Conservation (phyloP, 495 filamentous ascomycete genomes). For the Staphylotrichum longicolle region DNA sequence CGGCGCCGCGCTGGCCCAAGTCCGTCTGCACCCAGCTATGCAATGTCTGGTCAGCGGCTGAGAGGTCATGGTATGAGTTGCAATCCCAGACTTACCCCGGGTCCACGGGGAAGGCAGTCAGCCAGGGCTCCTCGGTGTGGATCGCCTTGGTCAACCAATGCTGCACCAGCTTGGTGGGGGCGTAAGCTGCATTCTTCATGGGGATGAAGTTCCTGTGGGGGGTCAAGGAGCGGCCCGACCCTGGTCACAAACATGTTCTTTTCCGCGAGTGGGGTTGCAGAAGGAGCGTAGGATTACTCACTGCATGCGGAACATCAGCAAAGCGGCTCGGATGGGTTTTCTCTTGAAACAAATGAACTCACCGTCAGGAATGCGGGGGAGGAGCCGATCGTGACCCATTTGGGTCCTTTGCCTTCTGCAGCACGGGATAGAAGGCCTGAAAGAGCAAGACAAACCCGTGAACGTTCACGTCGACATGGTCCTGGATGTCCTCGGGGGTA, state of each 20-base stretch:
- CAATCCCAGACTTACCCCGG: slow-evolving; percentile 14
- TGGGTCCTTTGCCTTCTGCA: slow-evolving; percentile 6
- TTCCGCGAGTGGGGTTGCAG: too few relatives aligned
- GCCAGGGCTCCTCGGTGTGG: slow-evolving; percentile 37
- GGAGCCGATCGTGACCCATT: slow-evolving; percentile 18
- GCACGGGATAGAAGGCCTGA: slow-evolving; percentile 15
- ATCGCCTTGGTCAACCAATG: slow-evolving; percentile 43
- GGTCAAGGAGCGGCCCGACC: neutral
- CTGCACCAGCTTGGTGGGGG: slow-evolving; percentile 37
- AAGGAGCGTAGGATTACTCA: neutral
- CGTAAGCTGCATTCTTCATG: slow-evolving; percentile 38
- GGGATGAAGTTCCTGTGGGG: neutral
- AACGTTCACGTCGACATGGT: slow-evolving; percentile 34
- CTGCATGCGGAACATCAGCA: neutral
- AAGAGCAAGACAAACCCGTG: slow-evolving; percentile 29
- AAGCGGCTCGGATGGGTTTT: too few relatives aligned
- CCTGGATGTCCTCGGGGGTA: slow-evolving; percentile 29
- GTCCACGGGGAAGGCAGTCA: slow-evolving; percentile 38
- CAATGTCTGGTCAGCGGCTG: neutral
- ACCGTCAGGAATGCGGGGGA: slow-evolving; percentile 6
- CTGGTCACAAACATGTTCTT: too few relatives aligned
- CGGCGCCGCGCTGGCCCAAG: slow-evolving; percentile 45
- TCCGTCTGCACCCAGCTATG: slow-evolving; percentile 40
- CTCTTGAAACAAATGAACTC: neutral
- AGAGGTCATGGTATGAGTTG: too few relatives aligned